A percentile compares a stretch with the other conserved stretches of the same genome.
Conservation (phyloP, 2,329 filamentous ascomycete species). For the Sclerotinia sclerotiorum region DNA sequence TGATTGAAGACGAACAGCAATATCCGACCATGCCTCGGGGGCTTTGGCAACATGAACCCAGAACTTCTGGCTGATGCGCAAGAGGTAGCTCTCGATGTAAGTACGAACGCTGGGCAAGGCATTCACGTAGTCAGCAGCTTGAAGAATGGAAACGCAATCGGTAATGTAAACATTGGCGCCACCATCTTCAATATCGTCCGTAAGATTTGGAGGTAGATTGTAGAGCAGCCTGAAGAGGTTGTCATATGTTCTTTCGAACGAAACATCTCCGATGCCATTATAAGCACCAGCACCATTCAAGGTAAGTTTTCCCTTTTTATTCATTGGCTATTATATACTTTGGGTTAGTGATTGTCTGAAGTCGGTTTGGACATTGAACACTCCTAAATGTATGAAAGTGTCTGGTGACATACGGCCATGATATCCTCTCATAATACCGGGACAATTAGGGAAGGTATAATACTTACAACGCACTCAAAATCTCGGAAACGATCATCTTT, state of each 20-base stretch:
- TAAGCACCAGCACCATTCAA: conserved; percentile 22
- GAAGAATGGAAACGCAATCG: conserved; percentile 31
- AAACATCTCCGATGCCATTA: conserved; percentile 25
- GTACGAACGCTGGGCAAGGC: conserved; percentile 29
- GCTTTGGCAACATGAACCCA: conserved; percentile 32
- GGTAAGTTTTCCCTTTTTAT: conserved; percentile 13
- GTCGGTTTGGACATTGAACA: not conserved
- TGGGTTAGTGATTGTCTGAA: not conserved
- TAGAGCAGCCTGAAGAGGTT: conserved; percentile 37
- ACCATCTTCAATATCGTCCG: conserved; percentile 22
- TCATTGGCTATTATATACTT: not conserved
- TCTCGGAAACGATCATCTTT: conserved; percentile 31
- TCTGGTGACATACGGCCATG: not conserved
- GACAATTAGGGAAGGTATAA: not conserved
- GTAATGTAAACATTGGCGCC: conserved; percentile 25
- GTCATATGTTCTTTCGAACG: conserved; percentile 34
- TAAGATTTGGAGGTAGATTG: conserved; percentile 28
- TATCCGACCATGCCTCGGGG: conserved; percentile 34
- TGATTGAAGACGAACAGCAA: conserved; percentile 34
- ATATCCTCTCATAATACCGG: not conserved
- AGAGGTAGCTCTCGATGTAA: conserved; percentile 33
- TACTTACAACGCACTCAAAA: conserved; percentile 35
- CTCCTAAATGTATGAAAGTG: too few relatives aligned
- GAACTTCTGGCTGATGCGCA: conserved; percentile 33
- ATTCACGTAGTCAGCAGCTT: conserved; percentile 30